Conservation (phyloP, 2,329 filamentous ascomycete genomes). For the Aspergillus fijiensis region DNA sequence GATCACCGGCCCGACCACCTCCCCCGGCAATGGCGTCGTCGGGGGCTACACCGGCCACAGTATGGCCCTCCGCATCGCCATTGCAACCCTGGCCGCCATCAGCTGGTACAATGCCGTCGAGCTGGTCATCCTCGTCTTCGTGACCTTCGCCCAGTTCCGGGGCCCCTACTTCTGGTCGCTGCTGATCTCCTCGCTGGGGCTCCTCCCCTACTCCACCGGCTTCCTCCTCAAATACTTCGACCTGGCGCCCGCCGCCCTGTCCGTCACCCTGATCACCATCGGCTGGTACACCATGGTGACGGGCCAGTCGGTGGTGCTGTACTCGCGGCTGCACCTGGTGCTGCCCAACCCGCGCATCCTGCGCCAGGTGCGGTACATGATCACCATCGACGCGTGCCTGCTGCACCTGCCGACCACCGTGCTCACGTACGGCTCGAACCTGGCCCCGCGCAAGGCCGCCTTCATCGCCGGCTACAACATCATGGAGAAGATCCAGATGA, state of each 20-base stretch:
- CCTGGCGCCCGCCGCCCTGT: slow-evolving; percentile 38
- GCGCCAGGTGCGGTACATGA: slow-evolving; percentile 47
- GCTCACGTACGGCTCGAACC: slow-evolving; percentile 46
- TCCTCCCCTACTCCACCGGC: slow-evolving; percentile 48
- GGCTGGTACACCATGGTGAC: slow-evolving; percentile 52
- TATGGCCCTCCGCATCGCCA: slow-evolving; percentile 42
- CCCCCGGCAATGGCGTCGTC: slow-evolving; percentile 39
- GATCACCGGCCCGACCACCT: slow-evolving; percentile 20
- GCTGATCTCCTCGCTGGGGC: slow-evolving; percentile 44
- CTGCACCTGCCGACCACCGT: slow-evolving; percentile 49
- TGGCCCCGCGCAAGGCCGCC: slow-evolving; percentile 17
- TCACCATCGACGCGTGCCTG: slow-evolving; percentile 45
- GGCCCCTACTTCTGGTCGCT: slow-evolving; percentile 54
- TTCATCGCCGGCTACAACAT: slow-evolving; percentile 44
- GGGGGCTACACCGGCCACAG: slow-evolving; percentile 37
- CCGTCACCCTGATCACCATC: slow-evolving; percentile 45
- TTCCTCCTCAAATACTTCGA: slow-evolving; percentile 51
- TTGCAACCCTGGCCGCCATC: slow-evolving; percentile 49
- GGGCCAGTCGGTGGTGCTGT: slow-evolving; percentile 51
- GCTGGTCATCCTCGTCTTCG: slow-evolving; percentile 49
- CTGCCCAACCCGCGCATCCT: slow-evolving; percentile 42
- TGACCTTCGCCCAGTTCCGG: slow-evolving; percentile 48
- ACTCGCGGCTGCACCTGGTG: slow-evolving; percentile 52
- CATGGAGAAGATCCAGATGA: slow-evolving; percentile 58
- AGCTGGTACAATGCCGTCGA: slow-evolving; percentile 54